Evolutionary conservation across 768 basidiomycete species (phyloP).

Genomic region (Leucocoprinus birnbaumii): DNA sequence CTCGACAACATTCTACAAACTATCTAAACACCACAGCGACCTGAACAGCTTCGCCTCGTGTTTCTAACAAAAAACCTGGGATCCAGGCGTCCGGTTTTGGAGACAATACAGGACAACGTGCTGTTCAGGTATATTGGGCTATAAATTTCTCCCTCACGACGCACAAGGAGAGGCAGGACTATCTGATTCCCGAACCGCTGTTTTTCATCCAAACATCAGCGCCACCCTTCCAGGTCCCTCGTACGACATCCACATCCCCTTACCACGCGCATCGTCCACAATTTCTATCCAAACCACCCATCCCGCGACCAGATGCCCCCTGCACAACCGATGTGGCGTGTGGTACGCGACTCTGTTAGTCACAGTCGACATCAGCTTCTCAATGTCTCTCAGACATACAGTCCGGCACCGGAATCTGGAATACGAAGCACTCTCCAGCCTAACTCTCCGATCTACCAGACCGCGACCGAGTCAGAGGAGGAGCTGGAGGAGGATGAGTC

Average conservation of each 20-base stretch:
- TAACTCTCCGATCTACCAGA: slow-evolving; percentile 1
- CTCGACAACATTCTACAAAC: background rate
- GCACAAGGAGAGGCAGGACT: background rate
- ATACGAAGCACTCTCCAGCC: slow-evolving; percentile 9
- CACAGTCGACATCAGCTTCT: background rate
- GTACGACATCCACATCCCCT: background rate
- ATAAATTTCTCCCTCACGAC: background rate
- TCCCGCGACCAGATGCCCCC: background rate
- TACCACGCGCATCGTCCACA: background rate
- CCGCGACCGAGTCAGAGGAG: background rate
- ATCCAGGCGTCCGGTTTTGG: background rate
- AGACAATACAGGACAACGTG: slow-evolving; percentile 1
- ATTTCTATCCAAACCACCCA: background rate
- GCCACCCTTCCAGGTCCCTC: background rate
- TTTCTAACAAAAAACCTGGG: background rate
- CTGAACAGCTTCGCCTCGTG: background rate
- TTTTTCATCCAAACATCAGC: background rate
- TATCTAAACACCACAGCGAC: background rate
- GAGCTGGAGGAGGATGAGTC: background rate
- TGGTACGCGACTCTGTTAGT: background rate
- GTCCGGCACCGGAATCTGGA: slow-evolving; percentile 8
- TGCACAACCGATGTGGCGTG: slow-evolving; percentile 1
- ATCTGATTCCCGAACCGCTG: background rate
- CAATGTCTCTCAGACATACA: slow-evolving; percentile 4
- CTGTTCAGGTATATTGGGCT: slow-evolving; percentile 6